These are phyloP conservation scores for Xylaria sp. DNA, from an alignment of 2,329 filamentous ascomycete genomes.

Conservation along the genomic window DNA sequence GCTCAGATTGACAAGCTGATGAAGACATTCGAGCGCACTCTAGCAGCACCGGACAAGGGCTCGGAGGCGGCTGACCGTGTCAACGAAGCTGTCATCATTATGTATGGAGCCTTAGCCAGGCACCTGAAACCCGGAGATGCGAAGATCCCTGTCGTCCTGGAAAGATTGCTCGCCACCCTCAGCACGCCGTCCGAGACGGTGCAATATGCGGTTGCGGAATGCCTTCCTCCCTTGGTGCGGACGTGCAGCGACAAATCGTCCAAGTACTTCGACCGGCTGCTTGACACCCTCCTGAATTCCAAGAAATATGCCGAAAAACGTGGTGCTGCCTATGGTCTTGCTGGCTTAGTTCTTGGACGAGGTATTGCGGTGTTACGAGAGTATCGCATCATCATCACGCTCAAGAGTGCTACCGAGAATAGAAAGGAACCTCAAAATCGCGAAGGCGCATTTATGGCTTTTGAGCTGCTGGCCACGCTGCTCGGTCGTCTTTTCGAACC, in stretches of 20 bases:
- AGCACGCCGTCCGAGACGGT: constrained; percentile 96
- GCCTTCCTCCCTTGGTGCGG: constrained; percentile 85
- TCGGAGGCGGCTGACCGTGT: constrained; percentile 84
- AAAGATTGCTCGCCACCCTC: constrained; percentile 81
- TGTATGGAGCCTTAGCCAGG: constrained; percentile 90
- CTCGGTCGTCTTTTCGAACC: constrained; percentile 91
- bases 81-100: constrained; percentile 95
- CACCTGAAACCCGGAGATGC: constrained; percentile 84
- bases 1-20: constrained; percentile 85
- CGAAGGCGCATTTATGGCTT: constrained; percentile 85
- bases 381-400: constrained; percentile 79
- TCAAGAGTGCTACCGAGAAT: constrained; percentile 85
- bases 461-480: constrained; percentile 85
- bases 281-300: constrained; percentile 79
- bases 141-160: constrained; percentile 85
- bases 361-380: constrained; percentile 82
- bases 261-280: constrained; percentile 78
- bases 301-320: constrained; percentile 93
- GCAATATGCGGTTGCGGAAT: constrained; percentile 94
- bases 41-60: constrained; percentile 83
- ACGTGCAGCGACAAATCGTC: constrained; percentile 77
- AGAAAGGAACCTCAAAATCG: constrained; percentile 90
- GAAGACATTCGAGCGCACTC: constrained; percentile 83
- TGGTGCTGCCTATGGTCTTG: constrained; percentile 92
- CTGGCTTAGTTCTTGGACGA: constrained; percentile 85